phyloP scores from a whole-genome alignment of 306 rosid species.

The Prunus mume region DNA sequence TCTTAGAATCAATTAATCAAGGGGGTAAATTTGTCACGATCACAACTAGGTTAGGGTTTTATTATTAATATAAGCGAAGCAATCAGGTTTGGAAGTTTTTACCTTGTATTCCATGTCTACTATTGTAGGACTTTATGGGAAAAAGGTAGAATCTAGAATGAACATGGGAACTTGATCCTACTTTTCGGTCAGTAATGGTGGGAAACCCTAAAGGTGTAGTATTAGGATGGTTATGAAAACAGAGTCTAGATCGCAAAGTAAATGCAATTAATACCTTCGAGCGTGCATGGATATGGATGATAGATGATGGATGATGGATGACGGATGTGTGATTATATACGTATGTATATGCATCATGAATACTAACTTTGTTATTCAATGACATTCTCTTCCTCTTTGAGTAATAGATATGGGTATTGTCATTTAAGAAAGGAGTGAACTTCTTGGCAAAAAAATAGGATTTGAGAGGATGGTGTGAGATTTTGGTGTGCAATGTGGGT shows the following conservation, averaged over 20 bases:
- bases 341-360: constrained; percentile 21
- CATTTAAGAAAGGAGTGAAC: constrained; percentile 25
- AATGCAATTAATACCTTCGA: constrained; percentile 31
- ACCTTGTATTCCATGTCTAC: constrained; percentile 9
- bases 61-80: background rate
- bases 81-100: background rate
- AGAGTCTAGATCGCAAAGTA: constrained; percentile 18
- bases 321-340: constrained; percentile 21
- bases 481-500: constrained; percentile 14
- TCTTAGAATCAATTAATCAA: background rate
- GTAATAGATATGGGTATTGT: constrained; percentile 26
- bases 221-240: constrained; percentile 8
- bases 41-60: constrained; percentile 33
- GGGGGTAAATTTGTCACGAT: background rate
- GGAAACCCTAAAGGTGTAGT: constrained; percentile 17
- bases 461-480: constrained; percentile 27
- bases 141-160: constrained; percentile 30
- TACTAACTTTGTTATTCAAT: constrained; percentile 26
- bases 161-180: constrained; percentile 35
- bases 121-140: constrained; percentile 19
- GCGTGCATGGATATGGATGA: constrained; percentile 16
- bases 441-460: constrained; percentile 13
- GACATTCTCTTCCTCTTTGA: constrained; percentile 36
- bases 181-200: constrained; percentile 13
- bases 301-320: background rate